Conservation (phyloP, 2,329 filamentous ascomycete species). For the Calonectria naviculata region DNA sequence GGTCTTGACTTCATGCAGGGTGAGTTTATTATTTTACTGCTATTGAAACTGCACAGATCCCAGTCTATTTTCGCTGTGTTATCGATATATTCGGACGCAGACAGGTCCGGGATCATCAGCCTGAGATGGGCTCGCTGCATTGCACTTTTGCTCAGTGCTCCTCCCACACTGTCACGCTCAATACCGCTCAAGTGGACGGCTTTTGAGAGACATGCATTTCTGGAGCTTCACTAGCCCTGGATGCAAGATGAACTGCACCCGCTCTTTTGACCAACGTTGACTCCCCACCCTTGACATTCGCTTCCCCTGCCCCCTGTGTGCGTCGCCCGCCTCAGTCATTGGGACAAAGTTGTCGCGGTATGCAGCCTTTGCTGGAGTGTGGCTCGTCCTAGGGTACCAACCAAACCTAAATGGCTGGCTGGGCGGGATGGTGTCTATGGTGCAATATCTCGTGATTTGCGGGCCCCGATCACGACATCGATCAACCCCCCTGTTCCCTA, state of each 20-base stretch:
- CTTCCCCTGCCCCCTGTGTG: constrained; percentile 28
- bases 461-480: constrained; percentile 42
- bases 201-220: constrained; percentile 21
- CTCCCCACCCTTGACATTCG: constrained; percentile 22
- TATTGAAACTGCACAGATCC: neutral
- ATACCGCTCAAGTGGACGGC: constrained; percentile 35
- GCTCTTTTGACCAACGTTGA: constrained; percentile 20
- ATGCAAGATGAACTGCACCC: constrained; percentile 28
- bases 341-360: constrained; percentile 35
- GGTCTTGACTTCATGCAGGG: constrained; percentile 63
- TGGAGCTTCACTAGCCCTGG: constrained; percentile 18
- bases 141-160: constrained; percentile 3
- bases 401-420: constrained; percentile 42
- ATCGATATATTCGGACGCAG: neutral
- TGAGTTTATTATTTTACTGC: constrained; percentile 46
- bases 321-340: constrained; percentile 29
- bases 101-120: neutral
- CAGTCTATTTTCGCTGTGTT: neutral
- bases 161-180: constrained; percentile 19
- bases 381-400: constrained; percentile 30
- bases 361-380: constrained; percentile 34
- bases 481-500: constrained; percentile 33
- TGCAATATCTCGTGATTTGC: constrained; percentile 71
- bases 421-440: constrained; percentile 63
- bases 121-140: constrained; percentile 3